Base-by-base conservation (phyloP, 2,329 filamentous ascomycete species). In the Leptographium radiaticola region DNA sequence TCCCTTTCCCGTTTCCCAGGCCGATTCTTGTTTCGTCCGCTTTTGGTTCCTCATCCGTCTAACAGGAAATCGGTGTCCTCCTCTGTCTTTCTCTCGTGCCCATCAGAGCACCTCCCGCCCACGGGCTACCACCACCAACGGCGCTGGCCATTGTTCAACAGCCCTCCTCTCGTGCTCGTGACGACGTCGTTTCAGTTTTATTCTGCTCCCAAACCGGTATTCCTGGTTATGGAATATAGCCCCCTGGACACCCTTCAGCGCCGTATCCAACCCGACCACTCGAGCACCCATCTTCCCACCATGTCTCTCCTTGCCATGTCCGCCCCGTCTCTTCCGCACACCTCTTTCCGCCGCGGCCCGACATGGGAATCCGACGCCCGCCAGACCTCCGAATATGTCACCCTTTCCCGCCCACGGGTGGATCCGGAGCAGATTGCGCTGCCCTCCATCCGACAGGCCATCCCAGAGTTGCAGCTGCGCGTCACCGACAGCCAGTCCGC, bases 231-330 rank as follows among this genome's bases (percentile, higher is more conserved):
- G 70, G 70, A 71, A 70, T 63, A 67, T 66, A 70, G 68, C 63
- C 65, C 64, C 58, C 59, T 61, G 55, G 62, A 64, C 62, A 33
- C n/a, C n/a, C 60, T 52, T 58, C 64, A 59, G 57, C 57, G 63
- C 59, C 57, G 61, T 57, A 59, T 59, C 57, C 53, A 62, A 57
- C 60, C 58, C 55, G 59, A 64, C 42, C 30, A 20, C 39, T n/a
- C 58, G 58, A 57, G 46, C 55, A 47, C 58, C 59, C 15, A 61
- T 55, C 59, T 58, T 52, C 56, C 63, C 64, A 75, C 70, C 44
- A 77, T 77, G 74, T 74, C 74, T 63, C 71, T 71, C 62, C 67
- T 77, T 60, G 68, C 72, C 57, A 76, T 75, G 66, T 63, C 72
- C 57, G 65, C 69, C 51, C 67, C 71, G 6, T 51, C 51, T 15